Conservation (phyloP, 2,329 filamentous ascomycete genomes). For the Stagonosporopsis cucurbitacearum region DNA sequence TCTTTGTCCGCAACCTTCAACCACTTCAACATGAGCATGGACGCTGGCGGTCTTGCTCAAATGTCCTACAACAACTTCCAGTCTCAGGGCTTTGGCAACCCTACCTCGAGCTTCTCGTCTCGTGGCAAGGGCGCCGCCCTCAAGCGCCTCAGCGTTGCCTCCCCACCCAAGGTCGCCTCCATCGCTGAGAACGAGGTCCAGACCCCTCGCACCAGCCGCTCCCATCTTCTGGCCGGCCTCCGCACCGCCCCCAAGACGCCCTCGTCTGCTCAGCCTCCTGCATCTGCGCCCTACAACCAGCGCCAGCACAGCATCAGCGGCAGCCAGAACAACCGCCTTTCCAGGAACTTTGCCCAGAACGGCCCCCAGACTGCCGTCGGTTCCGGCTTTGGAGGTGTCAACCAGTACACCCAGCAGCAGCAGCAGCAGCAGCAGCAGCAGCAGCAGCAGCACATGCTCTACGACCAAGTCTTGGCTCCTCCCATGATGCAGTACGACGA, state of each 20-base stretch:
- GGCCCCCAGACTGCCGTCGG: constrained; percentile 67
- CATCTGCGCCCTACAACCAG: constrained; percentile 67
- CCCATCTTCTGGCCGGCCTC: constrained; percentile 89
- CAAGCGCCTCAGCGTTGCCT: constrained; percentile 85
- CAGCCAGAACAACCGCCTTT: constrained; percentile 52
- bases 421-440: constrained; percentile 44
- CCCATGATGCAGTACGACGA: constrained; percentile 75
- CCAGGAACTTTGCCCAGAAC: constrained; percentile 51
- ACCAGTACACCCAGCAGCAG: constrained; percentile 48
- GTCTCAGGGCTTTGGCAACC: constrained; percentile 74
- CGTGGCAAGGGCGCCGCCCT: constrained; percentile 84
- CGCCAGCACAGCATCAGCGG: constrained; percentile 54
- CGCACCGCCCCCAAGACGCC: constrained; percentile 91
- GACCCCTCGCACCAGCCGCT: constrained; percentile 87
- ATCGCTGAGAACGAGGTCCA: constrained; percentile 71
- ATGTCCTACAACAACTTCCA: constrained; percentile 85
- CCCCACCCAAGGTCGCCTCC: constrained; percentile 70
- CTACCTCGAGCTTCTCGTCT: constrained; percentile 81
- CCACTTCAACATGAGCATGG: constrained; percentile 65
- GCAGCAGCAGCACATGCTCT: constrained; percentile 56
- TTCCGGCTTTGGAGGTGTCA: constrained; percentile 58
- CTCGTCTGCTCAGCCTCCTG: constrained; percentile 67
- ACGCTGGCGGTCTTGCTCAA: constrained; percentile 99
- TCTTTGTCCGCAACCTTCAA: constrained; percentile 36
- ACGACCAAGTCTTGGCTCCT: constrained; percentile 88